Base-by-base conservation (phyloP, 148 eudicot species). In the Nyssa sinensis region DNA sequence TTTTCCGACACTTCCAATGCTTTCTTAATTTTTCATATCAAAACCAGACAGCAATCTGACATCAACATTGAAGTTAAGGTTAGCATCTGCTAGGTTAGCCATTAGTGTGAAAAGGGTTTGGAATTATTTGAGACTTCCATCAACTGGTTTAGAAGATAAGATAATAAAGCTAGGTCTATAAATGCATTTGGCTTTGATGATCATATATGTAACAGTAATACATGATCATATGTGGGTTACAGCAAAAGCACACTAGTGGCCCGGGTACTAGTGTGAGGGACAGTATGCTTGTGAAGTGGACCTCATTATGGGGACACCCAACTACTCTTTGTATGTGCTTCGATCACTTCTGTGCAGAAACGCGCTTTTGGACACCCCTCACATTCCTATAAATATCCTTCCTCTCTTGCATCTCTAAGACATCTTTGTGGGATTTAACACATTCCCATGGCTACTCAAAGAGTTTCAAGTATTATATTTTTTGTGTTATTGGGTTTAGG, bases 401-500 rank as follows among this genome's bases (percentile, higher is more conserved):
- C 35, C 31, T 59, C 27, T 78, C 69, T 13, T 53, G 59, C 35
- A 78, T 72, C 71, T 70, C 49, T 31, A 37, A 73, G 41, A 37
- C 83, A 77, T 32, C 28, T 21, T 68, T 62, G 57, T 66, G 67
- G 73, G 62, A 47, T 60, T 49, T 63, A 66, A 68, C 73, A 86
- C 76, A 78, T 78, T 76, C 32, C 58, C 35, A 87, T 87, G 88
- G 86, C 85, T 55, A 66, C 76, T 57, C 73, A 81, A 75, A 85
- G 83, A 76, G 69, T 74, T 83, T 63, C 78, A 21, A 77, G 74
- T 78, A 59, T 71, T 71, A 69, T 85, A 81, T 85, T 89, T 63
- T 75, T 85, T 61, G 82, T 83, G 74, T 66, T 85, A 9, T 63
- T 89, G 32, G 80, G 90, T 41, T 24, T 89, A 49, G 84, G 90